Evolutionary conservation across 805 yeast genomes (phyloP).

Genomic region (Lachancea lanzarotensis): DNA sequence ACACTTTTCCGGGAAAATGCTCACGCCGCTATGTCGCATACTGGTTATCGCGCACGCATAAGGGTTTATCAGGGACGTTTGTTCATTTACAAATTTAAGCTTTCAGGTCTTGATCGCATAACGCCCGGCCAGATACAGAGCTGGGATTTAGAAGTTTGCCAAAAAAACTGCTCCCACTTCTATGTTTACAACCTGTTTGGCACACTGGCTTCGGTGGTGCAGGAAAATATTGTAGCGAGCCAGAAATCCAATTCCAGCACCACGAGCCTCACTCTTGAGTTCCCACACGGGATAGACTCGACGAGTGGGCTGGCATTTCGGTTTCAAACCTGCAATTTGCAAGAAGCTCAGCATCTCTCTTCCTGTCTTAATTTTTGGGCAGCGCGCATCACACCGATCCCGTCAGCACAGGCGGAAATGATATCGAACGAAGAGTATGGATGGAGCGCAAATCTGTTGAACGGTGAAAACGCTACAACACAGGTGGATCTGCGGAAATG

Average conservation of each 20-base stretch:
- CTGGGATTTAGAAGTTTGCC: constrained; percentile 11
- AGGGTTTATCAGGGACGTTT: constrained; percentile 26
- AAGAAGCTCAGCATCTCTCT: constrained; percentile 62
- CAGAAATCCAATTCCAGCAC: constrained; percentile 3
- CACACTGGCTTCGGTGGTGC: constrained; percentile 23
- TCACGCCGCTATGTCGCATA: constrained; percentile 17
- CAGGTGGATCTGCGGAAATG: constrained; percentile 11
- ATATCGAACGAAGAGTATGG: constrained; percentile 76
- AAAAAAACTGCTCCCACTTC: constrained; percentile 12
- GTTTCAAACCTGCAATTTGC: constrained; percentile 61
- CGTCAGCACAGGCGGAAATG: constrained; percentile 58
- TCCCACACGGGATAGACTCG: constrained; percentile 18
- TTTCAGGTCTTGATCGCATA: neutral
- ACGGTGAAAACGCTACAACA: neutral
- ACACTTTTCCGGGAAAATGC: constrained; percentile 17
- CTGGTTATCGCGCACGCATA: constrained; percentile 20
- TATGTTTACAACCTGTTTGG: constrained; percentile 24
- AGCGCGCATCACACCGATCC: constrained; percentile 74
- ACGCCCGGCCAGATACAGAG: neutral
- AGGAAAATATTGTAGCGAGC: constrained; percentile 24
- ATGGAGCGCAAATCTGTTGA: constrained; percentile 41
- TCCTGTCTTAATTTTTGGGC: constrained; percentile 89
- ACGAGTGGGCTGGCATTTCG: constrained; percentile 37
- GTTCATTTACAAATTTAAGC: constrained; percentile 16
- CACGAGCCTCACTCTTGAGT: constrained; percentile 21